phyloP scores from a whole-genome alignment of 208 protist species.

The Trypanosomatidae sp. region DNA sequence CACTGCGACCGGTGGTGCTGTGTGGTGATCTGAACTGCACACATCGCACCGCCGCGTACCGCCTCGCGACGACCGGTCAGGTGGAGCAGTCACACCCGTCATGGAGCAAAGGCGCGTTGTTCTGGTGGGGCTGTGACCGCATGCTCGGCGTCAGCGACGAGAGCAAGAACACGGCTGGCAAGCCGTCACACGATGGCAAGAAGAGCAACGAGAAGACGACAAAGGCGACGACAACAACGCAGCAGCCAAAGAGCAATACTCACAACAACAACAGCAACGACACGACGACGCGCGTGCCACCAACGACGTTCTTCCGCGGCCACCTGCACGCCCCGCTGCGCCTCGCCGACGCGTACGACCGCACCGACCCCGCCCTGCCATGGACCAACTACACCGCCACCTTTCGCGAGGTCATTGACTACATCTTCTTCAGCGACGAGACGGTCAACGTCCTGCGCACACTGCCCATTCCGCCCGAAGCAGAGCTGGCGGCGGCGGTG shows the following conservation, averaged over 20 bases:
- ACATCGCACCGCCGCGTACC: conserved; percentile 62
- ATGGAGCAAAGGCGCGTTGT: conserved; percentile 77
- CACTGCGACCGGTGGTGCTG: conserved; percentile 23
- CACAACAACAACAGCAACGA: no score
- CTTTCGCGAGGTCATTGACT: conserved; percentile 85
- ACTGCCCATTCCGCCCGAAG: conserved; percentile 61
- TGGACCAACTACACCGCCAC: conserved; percentile 87
- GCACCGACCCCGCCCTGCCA: conserved; percentile 30
- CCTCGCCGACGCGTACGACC: conserved; percentile 44
- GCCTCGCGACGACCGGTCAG: conserved; percentile 59
- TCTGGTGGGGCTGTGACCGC: conserved; percentile 74
- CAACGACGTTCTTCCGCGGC: conserved; percentile 19
- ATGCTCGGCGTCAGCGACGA: conserved; percentile 44
- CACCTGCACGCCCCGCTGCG: conserved; percentile 19
- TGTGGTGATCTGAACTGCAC: conserved; percentile 87
- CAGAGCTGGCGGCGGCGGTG: conserved; percentile 56
- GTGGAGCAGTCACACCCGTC: conserved; percentile 46
- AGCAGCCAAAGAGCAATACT: neutral
- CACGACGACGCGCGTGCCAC: no score
- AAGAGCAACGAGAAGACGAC: conserved; percentile 5
- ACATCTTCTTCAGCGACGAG: conserved; percentile 63
- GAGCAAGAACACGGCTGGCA: no score
- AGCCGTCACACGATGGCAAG: conserved; percentile 3
- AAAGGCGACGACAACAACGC: neutral
- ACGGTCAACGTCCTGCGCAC: conserved; percentile 47